Conservation (phyloP, 257 asterid genomes). For the Ophiorrhiza pumila region DNA sequence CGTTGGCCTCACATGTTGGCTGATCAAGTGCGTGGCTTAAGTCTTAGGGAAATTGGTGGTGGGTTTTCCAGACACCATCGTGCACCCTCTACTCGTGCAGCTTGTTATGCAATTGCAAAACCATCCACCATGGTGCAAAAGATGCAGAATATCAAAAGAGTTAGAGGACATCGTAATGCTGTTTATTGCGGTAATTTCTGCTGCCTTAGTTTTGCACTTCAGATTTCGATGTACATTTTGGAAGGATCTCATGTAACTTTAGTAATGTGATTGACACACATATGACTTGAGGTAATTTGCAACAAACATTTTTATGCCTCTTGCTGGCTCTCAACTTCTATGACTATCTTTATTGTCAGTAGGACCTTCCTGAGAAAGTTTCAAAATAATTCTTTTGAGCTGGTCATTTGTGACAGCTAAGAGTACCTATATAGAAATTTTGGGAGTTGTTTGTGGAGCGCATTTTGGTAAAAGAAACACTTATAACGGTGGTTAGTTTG, state of each 20-base stretch:
- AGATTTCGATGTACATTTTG: neutral
- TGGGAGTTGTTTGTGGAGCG: neutral
- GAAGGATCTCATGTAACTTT: neutral
- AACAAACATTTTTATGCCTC: neutral
- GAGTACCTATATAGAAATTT: neutral
- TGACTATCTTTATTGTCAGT: neutral
- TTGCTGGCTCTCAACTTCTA: neutral
- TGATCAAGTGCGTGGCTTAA: conserved; percentile 83
- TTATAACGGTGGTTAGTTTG: neutral
- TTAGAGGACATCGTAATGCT: conserved; percentile 89
- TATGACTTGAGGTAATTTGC: neutral
- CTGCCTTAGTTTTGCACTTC: neutral
- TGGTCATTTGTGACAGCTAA: neutral
- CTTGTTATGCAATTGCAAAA: conserved; percentile 87
- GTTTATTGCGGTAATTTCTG: conserved; percentile 76
- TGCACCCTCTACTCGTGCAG: conserved; percentile 83
- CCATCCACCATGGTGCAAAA: conserved; percentile 95
- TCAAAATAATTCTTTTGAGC: neutral
- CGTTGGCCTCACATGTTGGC: conserved; percentile 95
- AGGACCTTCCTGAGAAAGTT: neutral
- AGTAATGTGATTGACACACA: neutral
- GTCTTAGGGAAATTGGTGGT: conserved; percentile 93
- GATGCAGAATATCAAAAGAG: conserved; percentile 72
- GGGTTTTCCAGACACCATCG: conserved; percentile 95
- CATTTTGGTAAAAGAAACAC: neutral